These are phyloP conservation scores for Tylopilus sp. DNA, from an alignment of 1,284 basidiomycete genomes.

Conservation along the genomic window DNA sequence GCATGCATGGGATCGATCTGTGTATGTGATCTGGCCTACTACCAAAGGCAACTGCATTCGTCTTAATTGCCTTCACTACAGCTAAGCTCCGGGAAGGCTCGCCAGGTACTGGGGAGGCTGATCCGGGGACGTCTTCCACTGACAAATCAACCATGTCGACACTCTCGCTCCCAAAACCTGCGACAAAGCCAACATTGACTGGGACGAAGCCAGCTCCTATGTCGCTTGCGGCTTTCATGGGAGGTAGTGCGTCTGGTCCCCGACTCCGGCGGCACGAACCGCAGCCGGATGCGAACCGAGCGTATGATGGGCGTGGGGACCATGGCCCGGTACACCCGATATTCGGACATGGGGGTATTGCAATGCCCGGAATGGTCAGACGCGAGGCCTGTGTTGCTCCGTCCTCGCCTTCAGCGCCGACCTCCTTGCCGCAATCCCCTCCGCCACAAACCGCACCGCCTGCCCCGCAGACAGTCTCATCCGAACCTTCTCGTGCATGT, in stretches of 20 bases:
- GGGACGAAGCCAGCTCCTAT: slow-evolving; percentile 32
- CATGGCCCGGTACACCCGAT: slow-evolving; percentile 58
- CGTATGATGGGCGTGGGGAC: slow-evolving; percentile 61
- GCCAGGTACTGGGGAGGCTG: slow-evolving; percentile 2
- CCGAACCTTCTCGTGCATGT: slow-evolving; percentile 28
- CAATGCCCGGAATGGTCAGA: slow-evolving; percentile 60
- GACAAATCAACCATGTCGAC: slow-evolving; percentile 7
- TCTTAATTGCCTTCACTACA: slow-evolving; percentile 12
- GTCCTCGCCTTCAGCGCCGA: slow-evolving; percentile 27
- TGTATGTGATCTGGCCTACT: slow-evolving; percentile 26
- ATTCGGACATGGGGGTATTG: slow-evolving; percentile 68
- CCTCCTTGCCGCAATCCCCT: slow-evolving; percentile 2
- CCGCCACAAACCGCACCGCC: neutral
- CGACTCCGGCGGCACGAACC: slow-evolving; percentile 65
- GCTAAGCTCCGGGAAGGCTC: slow-evolving; percentile 26
- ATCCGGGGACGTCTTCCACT: slow-evolving; percentile 9
- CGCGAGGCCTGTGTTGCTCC: slow-evolving; percentile 8
- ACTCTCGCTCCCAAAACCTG: slow-evolving; percentile 14
- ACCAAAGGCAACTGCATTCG: neutral
- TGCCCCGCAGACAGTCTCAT: slow-evolving; percentile 5
- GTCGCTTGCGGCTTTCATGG: slow-evolving; percentile 75
- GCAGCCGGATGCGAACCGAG: slow-evolving; percentile 63
- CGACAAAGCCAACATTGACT: slow-evolving; percentile 9
- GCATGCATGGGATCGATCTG: slow-evolving; percentile 34
- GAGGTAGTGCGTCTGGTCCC: slow-evolving; percentile 61